phyloP scores from a whole-genome alignment of 495 filamentous ascomycete species.

The Neurospora sp. region DNA sequence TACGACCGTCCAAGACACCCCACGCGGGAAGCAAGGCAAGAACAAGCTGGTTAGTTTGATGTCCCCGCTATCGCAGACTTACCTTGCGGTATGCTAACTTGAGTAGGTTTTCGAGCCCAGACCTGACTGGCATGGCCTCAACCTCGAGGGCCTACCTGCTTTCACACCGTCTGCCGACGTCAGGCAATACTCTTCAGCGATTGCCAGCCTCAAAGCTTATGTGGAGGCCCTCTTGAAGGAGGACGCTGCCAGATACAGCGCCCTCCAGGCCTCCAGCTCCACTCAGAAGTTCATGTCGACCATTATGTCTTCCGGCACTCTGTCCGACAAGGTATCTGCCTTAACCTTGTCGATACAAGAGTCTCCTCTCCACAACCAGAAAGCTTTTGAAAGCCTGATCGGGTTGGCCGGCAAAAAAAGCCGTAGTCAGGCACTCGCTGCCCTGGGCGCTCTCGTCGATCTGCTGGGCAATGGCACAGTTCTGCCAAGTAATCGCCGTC shows the following conservation, averaged over 20 bases:
- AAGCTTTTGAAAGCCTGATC: constrained; percentile 75
- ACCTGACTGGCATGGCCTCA: constrained; percentile 73
- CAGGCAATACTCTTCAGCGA: constrained; percentile 43
- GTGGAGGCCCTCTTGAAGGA: constrained; percentile 63
- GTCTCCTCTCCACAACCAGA: constrained; percentile 84
- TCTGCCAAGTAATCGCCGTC: constrained; percentile 69
- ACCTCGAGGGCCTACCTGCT: constrained; percentile 46
- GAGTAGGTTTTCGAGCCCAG: constrained; percentile 60
- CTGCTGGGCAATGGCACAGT: constrained; percentile 80
- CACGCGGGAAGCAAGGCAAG: constrained; percentile 13
- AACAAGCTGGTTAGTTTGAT: constrained; percentile 31
- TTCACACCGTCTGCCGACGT: constrained; percentile 31
- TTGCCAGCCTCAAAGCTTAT: constrained; percentile 65
- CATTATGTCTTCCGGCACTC: constrained; percentile 91
- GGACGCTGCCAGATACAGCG: constrained; percentile 55
- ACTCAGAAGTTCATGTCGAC: constrained; percentile 89
- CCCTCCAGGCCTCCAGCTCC: constrained; percentile 49
- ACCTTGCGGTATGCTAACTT: not conserved
- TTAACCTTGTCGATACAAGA: constrained; percentile 89
- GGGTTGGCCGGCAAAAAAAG: constrained; percentile 77
- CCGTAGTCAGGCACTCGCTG: constrained; percentile 85
- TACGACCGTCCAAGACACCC: constrained; percentile 11
- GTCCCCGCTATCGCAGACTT: not conserved
- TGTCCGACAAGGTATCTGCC: constrained; percentile 93
- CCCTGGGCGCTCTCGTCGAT: constrained; percentile 85